Evolutionary conservation across 306 rosid species (phyloP).

Genomic region (Ormosia semicastrata): DNA sequence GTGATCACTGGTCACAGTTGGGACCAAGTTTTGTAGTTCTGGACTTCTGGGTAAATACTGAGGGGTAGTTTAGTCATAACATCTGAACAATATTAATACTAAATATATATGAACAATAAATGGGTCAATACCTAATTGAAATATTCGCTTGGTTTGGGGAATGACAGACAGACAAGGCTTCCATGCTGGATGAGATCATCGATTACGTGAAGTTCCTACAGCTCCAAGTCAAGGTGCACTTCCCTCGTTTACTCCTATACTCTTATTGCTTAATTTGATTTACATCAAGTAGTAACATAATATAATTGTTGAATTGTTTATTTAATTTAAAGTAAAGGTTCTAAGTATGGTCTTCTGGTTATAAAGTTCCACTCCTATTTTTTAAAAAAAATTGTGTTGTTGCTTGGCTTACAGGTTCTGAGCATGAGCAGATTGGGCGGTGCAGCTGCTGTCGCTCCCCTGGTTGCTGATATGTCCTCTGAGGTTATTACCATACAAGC

Average conservation of each 20-base stretch:
- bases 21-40: not conserved
- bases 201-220: constrained; percentile 93
- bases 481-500: constrained; percentile 45
- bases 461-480: constrained; percentile 66
- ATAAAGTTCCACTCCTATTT: not conserved
- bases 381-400: not conserved
- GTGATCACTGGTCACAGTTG: not conserved
- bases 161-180: constrained; percentile 95
- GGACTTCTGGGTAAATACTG: not conserved
- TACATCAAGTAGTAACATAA: not conserved
- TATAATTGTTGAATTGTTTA: not conserved
- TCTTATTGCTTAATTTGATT: not conserved
- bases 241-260: constrained; percentile 6
- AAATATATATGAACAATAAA: not conserved
- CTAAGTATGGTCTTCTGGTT: constrained; percentile 13
- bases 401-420: constrained; percentile 59
- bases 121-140: not conserved
- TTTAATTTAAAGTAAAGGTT: not conserved
- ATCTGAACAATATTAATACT: not conserved
- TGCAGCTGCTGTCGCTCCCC: constrained; percentile 87
- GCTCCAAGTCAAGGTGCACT: constrained; percentile 88
- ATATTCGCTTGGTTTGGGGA: constrained; percentile 41
- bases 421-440: constrained; percentile 99
- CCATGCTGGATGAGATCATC: constrained; percentile 96
- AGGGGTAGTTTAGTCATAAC: not conserved